These are phyloP conservation scores for Boletus subcaerulescens DNA, from an alignment of 768 basidiomycete species.

Conservation along the genomic window DNA sequence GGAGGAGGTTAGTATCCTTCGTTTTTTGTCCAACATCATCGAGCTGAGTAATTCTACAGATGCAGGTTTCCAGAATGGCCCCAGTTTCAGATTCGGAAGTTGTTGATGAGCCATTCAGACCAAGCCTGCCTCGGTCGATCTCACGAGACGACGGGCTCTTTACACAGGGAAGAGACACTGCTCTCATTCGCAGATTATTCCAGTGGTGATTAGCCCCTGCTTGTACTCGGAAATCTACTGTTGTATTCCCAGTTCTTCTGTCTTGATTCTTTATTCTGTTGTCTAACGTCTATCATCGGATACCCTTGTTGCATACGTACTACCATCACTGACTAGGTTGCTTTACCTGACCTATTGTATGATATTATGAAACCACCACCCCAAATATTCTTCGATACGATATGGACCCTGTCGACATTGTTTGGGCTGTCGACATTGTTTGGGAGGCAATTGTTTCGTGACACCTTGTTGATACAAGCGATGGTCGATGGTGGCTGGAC, in stretches of 20 bases:
- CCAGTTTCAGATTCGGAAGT: constrained; percentile 43
- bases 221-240: constrained; percentile 22
- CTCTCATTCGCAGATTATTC: constrained; percentile 51
- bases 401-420: constrained; percentile 4
- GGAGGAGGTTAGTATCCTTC: constrained; percentile 49
- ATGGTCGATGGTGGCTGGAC: too few relatives aligned
- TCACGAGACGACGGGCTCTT: constrained; percentile 32
- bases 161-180: constrained; percentile 38
- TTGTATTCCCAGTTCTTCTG: constrained; percentile 29
- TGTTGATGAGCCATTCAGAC: constrained; percentile 40
- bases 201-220: constrained; percentile 34
- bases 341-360: constrained; percentile 27
- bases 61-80: constrained; percentile 64
- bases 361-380: constrained; percentile 15
- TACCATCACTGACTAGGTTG: constrained; percentile 30
- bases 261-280: constrained; percentile 28
- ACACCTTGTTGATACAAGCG: constrained; percentile 3
- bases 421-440: constrained; percentile 8
- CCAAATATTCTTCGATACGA: too few relatives aligned
- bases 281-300: constrained; percentile 27
- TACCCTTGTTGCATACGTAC: constrained; percentile 38
- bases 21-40: not conserved
- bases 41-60: constrained; percentile 36
- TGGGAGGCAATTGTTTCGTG: not conserved
- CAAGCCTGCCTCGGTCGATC: constrained; percentile 30